Percentiles rank a stretch among this genome's conserved stretches.
Conservation (phyloP, 1,284 basidiomycete genomes). For the Ganoderma lucidum region DNA sequence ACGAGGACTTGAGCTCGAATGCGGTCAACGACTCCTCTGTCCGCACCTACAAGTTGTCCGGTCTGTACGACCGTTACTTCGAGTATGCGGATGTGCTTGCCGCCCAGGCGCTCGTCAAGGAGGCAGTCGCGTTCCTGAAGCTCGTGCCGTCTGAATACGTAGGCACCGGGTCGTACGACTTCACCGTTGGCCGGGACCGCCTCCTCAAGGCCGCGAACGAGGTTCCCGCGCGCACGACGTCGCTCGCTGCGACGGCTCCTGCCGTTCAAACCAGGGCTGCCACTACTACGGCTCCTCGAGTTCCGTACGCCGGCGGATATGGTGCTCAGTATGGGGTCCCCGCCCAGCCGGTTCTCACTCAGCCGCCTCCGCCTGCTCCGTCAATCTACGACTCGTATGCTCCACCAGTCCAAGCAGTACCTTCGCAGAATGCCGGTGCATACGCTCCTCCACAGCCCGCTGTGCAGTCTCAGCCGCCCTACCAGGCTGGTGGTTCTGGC, state of each 20-base stretch:
- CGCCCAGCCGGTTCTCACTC: constrained; percentile 30
- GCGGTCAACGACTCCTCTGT: constrained; percentile 53
- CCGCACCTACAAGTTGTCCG: constrained; percentile 84
- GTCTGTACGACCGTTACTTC: constrained; percentile 92
- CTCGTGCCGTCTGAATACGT: constrained; percentile 86
- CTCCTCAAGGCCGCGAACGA: constrained; percentile 58
- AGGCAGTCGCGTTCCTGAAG: constrained; percentile 85
- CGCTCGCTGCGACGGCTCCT: constrained; percentile 34
- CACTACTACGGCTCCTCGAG: constrained; percentile 31
- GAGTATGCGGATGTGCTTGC: constrained; percentile 96
- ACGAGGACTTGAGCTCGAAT: constrained; percentile 70
- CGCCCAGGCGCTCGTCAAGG: constrained; percentile 87
- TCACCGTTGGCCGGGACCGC: constrained; percentile 71
- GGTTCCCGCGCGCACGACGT: constrained; percentile 42
- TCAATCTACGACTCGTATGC: constrained; percentile 38
- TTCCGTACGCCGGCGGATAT: constrained; percentile 32
- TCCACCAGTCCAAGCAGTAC: constrained; percentile 18
- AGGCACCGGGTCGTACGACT: constrained; percentile 62
- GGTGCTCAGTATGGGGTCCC: constrained; percentile 33
- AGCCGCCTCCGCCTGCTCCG: constrained; percentile 28
- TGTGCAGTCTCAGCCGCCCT: constrained; percentile 29
- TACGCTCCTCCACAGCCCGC: constrained; percentile 22
- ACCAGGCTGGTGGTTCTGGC: constrained; percentile 32
- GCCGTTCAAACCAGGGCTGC: constrained; percentile 28
- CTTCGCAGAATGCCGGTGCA: not conserved